phyloP scores from a whole-genome alignment of 805 yeast species.

The Cyberlindnera mississippiensis region DNA sequence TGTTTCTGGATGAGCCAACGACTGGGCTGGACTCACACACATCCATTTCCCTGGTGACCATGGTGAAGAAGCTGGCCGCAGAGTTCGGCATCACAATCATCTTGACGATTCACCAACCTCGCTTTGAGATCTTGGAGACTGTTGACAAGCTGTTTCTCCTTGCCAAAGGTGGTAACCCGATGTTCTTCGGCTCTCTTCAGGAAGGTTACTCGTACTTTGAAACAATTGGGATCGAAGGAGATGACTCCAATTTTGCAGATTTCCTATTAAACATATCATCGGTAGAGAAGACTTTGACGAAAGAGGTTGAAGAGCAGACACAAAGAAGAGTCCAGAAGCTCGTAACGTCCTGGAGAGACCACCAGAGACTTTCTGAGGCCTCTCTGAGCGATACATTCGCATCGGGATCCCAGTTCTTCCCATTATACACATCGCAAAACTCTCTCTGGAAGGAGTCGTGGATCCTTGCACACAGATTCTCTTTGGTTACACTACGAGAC shows the following conservation, averaged over 20 bases:
- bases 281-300: conserved; percentile 40
- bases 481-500: conserved; percentile 44
- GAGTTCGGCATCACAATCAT: conserved; percentile 65
- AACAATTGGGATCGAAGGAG: conserved; percentile 37
- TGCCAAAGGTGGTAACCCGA: conserved; percentile 56
- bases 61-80: conserved; percentile 53
- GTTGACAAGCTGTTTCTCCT: conserved; percentile 67
- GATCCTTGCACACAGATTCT: conserved; percentile 42
- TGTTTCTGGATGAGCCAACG: conserved; percentile 85
- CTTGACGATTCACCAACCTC: conserved; percentile 79
- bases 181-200: conserved; percentile 44
- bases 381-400: conserved; percentile 12
- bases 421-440: conserved; percentile 24
- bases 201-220: conserved; percentile 49
- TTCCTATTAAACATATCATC: conserved; percentile 54
- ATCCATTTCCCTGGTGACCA: conserved; percentile 58
- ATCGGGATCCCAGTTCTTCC: conserved; percentile 13
- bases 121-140: conserved; percentile 66
- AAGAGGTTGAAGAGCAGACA: conserved; percentile 30
- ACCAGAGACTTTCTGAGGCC: conserved; percentile 4
- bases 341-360: conserved; percentile 13
- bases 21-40: conserved; percentile 82
- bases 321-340: conserved; percentile 29
- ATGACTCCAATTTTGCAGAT: conserved; percentile 54
- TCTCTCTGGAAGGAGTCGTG: conserved; percentile 40